phyloP scores from a whole-genome alignment of 331 rosid genomes.

The Quercus tomentella region DNA sequence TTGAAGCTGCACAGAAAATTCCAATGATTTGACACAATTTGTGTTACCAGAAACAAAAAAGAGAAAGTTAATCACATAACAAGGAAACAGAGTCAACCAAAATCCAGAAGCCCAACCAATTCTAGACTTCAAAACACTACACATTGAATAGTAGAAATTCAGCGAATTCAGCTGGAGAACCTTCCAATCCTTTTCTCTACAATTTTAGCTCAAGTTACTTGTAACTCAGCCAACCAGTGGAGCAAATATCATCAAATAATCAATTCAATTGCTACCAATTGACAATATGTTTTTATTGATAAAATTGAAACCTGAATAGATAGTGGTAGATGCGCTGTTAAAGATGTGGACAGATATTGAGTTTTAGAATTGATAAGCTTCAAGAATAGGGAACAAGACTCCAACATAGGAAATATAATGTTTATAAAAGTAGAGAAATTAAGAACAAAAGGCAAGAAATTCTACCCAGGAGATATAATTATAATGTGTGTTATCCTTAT shows the following conservation, averaged over 20 bases:
- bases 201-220: not conserved
- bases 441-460: too few species aligned
- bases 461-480: too few species aligned
- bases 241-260: not conserved
- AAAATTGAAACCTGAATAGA: not conserved
- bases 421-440: too few species aligned
- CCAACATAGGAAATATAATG: too few species aligned
- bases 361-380: too few species aligned
- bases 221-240: not conserved
- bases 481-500: too few species aligned
- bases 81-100: not conserved
- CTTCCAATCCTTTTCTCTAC: not conserved
- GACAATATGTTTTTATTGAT: not conserved
- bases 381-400: too few species aligned
- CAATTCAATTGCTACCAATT: not conserved
- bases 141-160: not conserved
- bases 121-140: not conserved
- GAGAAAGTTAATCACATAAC: not conserved
- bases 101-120: not conserved
- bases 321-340: too few species aligned
- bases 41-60: not conserved
- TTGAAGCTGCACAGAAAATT: too few species aligned
- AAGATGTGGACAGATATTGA: too few species aligned
- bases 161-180: not conserved
- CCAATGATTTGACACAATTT: not conserved